phyloP scores from a whole-genome alignment of 2,329 filamentous ascomycete genomes.

The Zarea fungicola region DNA sequence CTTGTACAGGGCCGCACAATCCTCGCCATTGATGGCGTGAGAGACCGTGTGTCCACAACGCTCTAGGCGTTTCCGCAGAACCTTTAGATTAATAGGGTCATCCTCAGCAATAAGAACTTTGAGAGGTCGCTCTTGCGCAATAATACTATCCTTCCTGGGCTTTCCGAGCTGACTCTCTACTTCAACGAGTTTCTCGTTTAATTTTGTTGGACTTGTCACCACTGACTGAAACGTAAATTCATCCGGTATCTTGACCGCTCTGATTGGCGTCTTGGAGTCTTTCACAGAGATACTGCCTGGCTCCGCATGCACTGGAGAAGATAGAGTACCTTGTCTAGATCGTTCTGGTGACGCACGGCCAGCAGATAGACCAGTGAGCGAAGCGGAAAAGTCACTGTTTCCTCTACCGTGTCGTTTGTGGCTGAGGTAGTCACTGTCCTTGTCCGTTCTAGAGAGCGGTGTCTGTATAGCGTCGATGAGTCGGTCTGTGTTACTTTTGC shows the following conservation, averaged over 20 bases:
- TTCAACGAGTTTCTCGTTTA: not conserved
- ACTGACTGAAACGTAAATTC: constrained; percentile 34
- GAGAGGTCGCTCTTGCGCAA: constrained; percentile 17
- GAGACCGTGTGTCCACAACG: constrained; percentile 67
- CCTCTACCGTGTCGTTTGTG: constrained; percentile 15
- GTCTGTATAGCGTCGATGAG: constrained; percentile 68
- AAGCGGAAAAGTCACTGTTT: constrained; percentile 12
- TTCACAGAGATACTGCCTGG: constrained; percentile 23
- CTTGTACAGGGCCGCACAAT: constrained; percentile 67
- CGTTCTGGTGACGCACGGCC: not conserved
- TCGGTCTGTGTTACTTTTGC: constrained; percentile 59
- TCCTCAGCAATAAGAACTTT: constrained; percentile 79
- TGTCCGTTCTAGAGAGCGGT: constrained; percentile 40
- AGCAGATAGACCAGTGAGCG: constrained; percentile 10
- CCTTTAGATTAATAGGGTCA: constrained; percentile 79
- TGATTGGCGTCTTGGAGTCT: constrained; percentile 41
- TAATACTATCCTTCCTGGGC: constrained; percentile 7
- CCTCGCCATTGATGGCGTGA: constrained; percentile 76
- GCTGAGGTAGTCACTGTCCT: constrained; percentile 28
- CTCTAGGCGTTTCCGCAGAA: constrained; percentile 73
- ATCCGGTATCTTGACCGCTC: constrained; percentile 44
- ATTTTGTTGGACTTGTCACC: not conserved
- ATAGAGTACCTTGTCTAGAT: not conserved
- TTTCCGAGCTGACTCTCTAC: not conserved
- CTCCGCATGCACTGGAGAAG: not conserved